These are phyloP conservation scores for Quercus phellos DNA, from an alignment of 331 rosid species.

Conservation along the genomic window DNA sequence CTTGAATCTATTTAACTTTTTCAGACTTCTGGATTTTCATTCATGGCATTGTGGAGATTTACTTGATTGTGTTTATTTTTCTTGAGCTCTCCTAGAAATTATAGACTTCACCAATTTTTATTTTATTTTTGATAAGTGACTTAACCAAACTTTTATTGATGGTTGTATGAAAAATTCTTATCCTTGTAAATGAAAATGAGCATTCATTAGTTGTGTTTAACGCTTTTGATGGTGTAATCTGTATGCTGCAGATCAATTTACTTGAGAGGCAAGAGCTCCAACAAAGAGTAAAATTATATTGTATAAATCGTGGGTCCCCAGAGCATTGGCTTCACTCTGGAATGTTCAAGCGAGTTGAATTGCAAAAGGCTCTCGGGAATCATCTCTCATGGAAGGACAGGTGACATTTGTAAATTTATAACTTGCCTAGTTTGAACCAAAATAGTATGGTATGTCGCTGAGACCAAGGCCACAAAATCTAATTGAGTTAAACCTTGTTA, in stretches of 20 bases:
- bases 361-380: conserved; percentile 93
- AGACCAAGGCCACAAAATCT: not conserved
- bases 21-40: not conserved
- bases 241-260: conserved; percentile 66
- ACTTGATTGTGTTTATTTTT: not conserved
- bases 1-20: not conserved
- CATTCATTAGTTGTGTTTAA: not conserved
- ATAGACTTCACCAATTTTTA: not conserved
- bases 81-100: not conserved
- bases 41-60: not conserved
- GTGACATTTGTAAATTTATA: conserved; percentile 33
- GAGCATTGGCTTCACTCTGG: conserved; percentile 86
- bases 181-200: not conserved
- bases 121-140: no score
- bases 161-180: not conserved
- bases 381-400: conserved; percentile 97
- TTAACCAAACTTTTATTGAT: not conserved
- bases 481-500: not conserved
- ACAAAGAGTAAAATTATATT: conserved; percentile 63
- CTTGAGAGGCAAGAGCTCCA: conserved; percentile 95
- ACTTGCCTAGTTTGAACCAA: not conserved
- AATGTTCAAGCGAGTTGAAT: conserved; percentile 63
- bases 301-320: conserved; percentile 52
- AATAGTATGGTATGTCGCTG: not conserved
- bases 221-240: conserved; percentile 15